Evolutionary conservation across 331 rosid genomes (phyloP).

Genomic region (Stylosanthes scabra): DNA sequence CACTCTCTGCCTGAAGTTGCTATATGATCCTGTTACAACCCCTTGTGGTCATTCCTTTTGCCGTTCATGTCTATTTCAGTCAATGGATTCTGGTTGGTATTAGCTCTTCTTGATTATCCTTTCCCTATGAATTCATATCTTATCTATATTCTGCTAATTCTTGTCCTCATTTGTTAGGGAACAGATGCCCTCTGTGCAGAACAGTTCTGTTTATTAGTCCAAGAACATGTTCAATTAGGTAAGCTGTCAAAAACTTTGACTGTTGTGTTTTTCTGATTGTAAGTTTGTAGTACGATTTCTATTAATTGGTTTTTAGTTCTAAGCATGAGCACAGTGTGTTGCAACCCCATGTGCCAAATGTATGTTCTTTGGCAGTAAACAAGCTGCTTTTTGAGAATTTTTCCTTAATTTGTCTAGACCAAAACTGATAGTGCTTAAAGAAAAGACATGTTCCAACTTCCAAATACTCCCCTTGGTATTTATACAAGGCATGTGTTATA

Average conservation of each 20-base stretch:
- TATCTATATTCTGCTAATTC: constrained; percentile 36
- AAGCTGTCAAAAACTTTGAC: constrained; percentile 40
- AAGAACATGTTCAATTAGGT: constrained; percentile 88
- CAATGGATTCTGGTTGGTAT: constrained; percentile 88
- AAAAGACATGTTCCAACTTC: no score
- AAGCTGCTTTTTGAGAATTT: constrained; percentile 20
- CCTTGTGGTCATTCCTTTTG: constrained; percentile 99
- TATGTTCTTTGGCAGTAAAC: neutral
- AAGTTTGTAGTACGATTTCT: constrained; percentile 28
- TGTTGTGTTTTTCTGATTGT: constrained; percentile 33
- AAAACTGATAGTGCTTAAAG: no score
- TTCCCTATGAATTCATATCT: constrained; percentile 29
- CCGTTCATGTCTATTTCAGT: constrained; percentile 90
- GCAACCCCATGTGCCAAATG: constrained; percentile 12
- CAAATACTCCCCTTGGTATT: constrained; percentile 8
- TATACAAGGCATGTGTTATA: constrained; percentile 18
- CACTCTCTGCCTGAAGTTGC: constrained; percentile 86
- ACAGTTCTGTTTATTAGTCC: constrained; percentile 93
- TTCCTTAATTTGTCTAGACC: constrained; percentile 10
- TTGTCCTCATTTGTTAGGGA: constrained; percentile 68
- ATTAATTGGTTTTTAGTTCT: constrained; percentile 8
- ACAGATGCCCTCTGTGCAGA: constrained; percentile 99
- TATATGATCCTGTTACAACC: constrained; percentile 90
- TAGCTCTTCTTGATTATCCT: constrained; percentile 36
- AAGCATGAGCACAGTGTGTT: constrained; percentile 12